Conservation (phyloP, 805 yeast species). For the Hanseniaspora thailandica region DNA sequence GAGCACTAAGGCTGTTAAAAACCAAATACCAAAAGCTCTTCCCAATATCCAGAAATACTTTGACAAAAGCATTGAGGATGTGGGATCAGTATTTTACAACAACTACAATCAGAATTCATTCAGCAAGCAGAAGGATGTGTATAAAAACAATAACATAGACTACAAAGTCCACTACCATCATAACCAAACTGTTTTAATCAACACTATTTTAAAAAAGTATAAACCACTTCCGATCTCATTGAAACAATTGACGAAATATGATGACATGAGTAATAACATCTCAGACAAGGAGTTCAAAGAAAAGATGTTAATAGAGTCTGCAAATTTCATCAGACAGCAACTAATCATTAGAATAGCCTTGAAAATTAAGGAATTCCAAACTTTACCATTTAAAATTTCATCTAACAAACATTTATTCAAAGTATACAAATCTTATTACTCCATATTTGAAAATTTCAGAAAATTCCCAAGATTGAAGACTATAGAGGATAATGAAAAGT, state of each 20-base stretch:
- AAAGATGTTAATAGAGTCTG: conserved; percentile 60
- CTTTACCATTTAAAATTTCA: conserved; percentile 69
- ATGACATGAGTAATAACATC: conserved; percentile 33
- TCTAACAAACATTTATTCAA: conserved; percentile 76
- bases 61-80: not conserved
- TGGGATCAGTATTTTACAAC: conserved; percentile 5
- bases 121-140: conserved; percentile 1
- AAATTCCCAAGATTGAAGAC: conserved; percentile 55
- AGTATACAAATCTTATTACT: conserved; percentile 80
- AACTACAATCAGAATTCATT: conserved; percentile 10
- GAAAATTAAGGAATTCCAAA: conserved; percentile 67
- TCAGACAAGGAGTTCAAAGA: conserved; percentile 46
- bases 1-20: not conserved
- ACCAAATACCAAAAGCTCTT: conserved; percentile 1
- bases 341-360: conserved; percentile 74
- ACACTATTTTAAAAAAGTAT: conserved; percentile 28
- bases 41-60: conserved; percentile 6
- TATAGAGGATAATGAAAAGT: conserved; percentile 61
- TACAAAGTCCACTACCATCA: conserved; percentile 13
- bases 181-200: conserved; percentile 13
- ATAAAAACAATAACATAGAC: conserved; percentile 10
- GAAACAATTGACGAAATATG: conserved; percentile 83
- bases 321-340: conserved; percentile 79
- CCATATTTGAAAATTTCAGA: conserved; percentile 76
- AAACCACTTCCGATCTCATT: conserved; percentile 82